phyloP scores from a whole-genome alignment of 83 land plant genomes.

The Diphasiastrum complanatum region DNA sequence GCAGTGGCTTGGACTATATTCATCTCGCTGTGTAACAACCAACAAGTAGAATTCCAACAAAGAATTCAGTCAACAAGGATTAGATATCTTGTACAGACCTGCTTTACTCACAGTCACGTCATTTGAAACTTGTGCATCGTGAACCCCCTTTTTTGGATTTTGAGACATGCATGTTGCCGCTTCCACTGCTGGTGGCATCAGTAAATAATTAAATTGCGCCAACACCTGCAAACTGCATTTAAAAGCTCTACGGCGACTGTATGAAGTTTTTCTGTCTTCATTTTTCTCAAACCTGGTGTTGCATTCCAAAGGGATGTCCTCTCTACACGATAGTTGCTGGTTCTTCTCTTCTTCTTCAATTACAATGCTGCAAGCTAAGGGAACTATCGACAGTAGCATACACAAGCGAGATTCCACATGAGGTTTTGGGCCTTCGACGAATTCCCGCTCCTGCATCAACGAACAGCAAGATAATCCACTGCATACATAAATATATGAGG shows the following conservation, averaged over 20 bases:
- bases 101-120: background rate
- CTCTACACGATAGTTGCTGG: slow-evolving; percentile 22
- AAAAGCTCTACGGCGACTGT: slow-evolving; percentile 42
- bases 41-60: no score
- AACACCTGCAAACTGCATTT: slow-evolving; percentile 57
- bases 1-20: no score
- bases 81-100: background rate
- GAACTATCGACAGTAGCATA: slow-evolving; percentile 57
- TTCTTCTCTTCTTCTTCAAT: slow-evolving; percentile 59
- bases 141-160: background rate
- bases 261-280: slow-evolving; percentile 27
- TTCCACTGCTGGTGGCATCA: slow-evolving; percentile 60
- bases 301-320: slow-evolving; percentile 1
- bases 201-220: slow-evolving; percentile 59
- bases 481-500: background rate
- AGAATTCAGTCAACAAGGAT: background rate
- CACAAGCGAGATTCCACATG: slow-evolving; percentile 68
- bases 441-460: slow-evolving; percentile 56
- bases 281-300: slow-evolving; percentile 20
- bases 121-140: slow-evolving; percentile 2
- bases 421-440: slow-evolving; percentile 64
- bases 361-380: slow-evolving; percentile 48
- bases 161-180: slow-evolving; percentile 30
- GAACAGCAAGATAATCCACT: background rate
- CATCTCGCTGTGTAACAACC: no score